A percentile compares a stretch with the other conserved stretches of the same genome.
phyloP scores from a whole-genome alignment of 139 green algal species.

The Micromonas pusilla region DNA sequence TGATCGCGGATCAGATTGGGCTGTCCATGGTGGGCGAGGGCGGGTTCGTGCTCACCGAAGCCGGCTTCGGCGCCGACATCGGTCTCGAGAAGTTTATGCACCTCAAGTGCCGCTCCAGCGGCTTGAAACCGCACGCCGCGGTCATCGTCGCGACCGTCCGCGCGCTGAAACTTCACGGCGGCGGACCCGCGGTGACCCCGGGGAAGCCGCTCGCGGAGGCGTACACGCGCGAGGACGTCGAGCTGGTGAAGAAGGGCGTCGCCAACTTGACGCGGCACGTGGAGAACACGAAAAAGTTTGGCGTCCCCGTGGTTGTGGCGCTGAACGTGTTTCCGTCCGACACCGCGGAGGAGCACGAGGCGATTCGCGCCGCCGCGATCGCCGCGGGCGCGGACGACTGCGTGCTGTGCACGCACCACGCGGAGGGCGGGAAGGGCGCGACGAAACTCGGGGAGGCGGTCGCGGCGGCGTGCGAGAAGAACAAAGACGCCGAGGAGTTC shows the following conservation, averaged over 20 bases:
- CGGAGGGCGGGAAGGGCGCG: constrained; percentile 77
- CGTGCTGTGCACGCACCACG: constrained; percentile 83
- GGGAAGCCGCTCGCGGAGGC: constrained; percentile 82
- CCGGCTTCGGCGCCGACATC: constrained; percentile 96
- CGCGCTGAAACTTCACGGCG: constrained; percentile 77
- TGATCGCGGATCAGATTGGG: constrained; percentile 87
- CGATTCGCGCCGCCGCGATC: constrained; percentile 38
- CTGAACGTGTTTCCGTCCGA: constrained; percentile 90
- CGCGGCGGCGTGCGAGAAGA: constrained; percentile 55
- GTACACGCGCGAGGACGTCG: constrained; percentile 85
- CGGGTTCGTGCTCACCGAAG: constrained; percentile 91
- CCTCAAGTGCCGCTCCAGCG: constrained; percentile 44
- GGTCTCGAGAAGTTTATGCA: constrained; percentile 90
- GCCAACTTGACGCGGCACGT: constrained; percentile 83
- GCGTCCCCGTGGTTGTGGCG: constrained; percentile 87
- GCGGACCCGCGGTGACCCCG: constrained; percentile 62
- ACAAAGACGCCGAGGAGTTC: constrained; percentile 51
- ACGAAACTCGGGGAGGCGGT: constrained; percentile 78
- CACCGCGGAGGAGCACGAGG: constrained; percentile 62
- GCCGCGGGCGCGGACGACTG: constrained; percentile 67
- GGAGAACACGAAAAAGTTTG: constrained; percentile 74
- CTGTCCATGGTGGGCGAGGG: constrained; percentile 85
- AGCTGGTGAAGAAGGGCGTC: constrained; percentile 59
- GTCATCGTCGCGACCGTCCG: constrained; percentile 93
- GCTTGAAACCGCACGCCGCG: constrained; percentile 57